Evolutionary conservation across 2,329 filamentous ascomycete genomes (phyloP), one percentile per base, ranked within the genome.

Genomic region (Rhinocladiella similis): DNA sequence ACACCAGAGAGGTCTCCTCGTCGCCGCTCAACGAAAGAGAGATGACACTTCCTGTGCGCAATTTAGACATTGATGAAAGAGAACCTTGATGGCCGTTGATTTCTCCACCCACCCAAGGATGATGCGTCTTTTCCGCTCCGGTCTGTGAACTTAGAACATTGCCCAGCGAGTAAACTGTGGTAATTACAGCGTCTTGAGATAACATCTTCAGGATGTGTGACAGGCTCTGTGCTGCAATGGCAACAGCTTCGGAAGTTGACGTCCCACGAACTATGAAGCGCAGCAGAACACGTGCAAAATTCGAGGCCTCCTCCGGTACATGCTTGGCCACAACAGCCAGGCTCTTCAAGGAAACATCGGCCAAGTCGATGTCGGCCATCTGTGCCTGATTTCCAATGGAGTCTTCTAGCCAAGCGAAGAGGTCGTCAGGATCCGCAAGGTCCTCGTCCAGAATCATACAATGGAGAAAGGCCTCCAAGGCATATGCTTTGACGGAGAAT

Each of bases 101-200:
- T 3, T 58, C 60, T n/a, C 52, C 16, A 14, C 38, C 13, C 10
- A 54, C 20, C 13, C 59, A 53, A 19, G 66, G 27, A 54, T 72
- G 72, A 57, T 71, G 66, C 22, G 64, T 58, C 52, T 78, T 78
- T 27, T 84, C 82, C 33, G 76, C 67, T 16, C 74, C 75, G 5
- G 81, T 79, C 46, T 83, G 85, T 4, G 91, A 87, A 65, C 91
- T 97, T 13, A 99, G 80, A 3, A 96, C 88, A 69, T 99, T 99
- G 18, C 94, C 94, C n/a, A 99, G 80, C 0, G 91, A 94, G 73
- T 99, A 99, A 9, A 99, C 78, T 1, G 92, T 97, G 4, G 92
- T 96, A 63, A 99, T 97, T 35, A 96, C 83, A 35, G 91, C 88
- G 76, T 99, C 94, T 66, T 96, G 89, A 1, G 94, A 96, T 12